Evolutionary conservation across 1,139 yeast species (phyloP).

Genomic region (Pichia cactophila): DNA sequence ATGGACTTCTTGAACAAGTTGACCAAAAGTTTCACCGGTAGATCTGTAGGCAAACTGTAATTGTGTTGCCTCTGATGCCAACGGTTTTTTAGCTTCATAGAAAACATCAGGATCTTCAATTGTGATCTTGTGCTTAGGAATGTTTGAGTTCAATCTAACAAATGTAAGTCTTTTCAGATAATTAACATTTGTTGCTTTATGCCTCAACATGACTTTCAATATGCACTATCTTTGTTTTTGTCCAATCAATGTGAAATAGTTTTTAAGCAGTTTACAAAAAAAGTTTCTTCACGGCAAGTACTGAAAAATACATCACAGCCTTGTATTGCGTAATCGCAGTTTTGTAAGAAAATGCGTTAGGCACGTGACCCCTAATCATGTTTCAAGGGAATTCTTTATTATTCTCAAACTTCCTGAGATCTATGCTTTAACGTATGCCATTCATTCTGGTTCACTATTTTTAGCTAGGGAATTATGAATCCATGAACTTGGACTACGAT

Average conservation of each 20-base stretch:
- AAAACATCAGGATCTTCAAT: slow-evolving; percentile 21
- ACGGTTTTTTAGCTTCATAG: slow-evolving; percentile 13
- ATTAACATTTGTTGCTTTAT: background rate
- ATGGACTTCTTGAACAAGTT: slow-evolving; percentile 37
- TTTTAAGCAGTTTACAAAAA: background rate
- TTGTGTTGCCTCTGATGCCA: slow-evolving; percentile 17
- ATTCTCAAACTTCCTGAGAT: no score
- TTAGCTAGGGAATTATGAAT: background rate
- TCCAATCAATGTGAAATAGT: background rate
- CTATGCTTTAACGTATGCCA: background rate
- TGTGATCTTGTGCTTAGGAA: slow-evolving; percentile 6
- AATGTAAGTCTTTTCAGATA: background rate
- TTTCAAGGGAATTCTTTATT: no score
- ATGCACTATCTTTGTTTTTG: background rate
- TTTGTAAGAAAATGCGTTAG: no score
- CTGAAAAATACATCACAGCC: background rate
- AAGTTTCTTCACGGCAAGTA: background rate
- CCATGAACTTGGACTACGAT: background rate
- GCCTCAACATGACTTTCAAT: background rate
- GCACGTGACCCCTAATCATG: no score
- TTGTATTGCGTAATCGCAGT: no score
- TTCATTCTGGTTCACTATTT: background rate
- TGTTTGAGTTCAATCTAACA: background rate
- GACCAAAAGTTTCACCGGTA: slow-evolving; percentile 34
- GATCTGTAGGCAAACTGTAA: slow-evolving; percentile 22